phyloP scores from a whole-genome alignment of 2,329 filamentous ascomycete genomes.

The Penicillium sp. region DNA sequence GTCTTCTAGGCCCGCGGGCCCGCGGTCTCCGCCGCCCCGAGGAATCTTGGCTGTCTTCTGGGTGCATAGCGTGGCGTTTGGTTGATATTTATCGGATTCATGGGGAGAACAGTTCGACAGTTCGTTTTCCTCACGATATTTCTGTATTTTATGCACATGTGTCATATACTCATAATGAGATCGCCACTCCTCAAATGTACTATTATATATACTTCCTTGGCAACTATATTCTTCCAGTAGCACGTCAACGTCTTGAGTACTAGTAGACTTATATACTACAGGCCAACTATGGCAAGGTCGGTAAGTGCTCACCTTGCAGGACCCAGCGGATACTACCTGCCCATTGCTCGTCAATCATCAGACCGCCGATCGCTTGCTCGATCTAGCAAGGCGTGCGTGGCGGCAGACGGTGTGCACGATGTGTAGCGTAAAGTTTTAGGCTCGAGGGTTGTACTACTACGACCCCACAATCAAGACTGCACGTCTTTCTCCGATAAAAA shows the following conservation, averaged over 20 bases:
- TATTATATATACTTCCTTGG: slow-evolving; percentile 20
- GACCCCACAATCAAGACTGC: slow-evolving; percentile 6
- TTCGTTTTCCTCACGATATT: slow-evolving; percentile 52
- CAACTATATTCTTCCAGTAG: too few relatives aligned
- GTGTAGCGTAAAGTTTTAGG: slow-evolving; percentile 4
- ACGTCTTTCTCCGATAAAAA: not conserved
- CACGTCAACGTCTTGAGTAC: too few relatives aligned
- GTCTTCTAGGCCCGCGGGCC: not conserved
- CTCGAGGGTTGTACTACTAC: not conserved
- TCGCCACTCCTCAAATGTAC: slow-evolving; percentile 64
- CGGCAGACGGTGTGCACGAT: not conserved
- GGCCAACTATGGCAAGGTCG: too few relatives aligned
- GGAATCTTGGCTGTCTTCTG: slow-evolving; percentile 31
- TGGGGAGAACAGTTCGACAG: slow-evolving; percentile 18
- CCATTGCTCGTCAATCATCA: not conserved
- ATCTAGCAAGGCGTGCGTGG: slow-evolving; percentile 4
- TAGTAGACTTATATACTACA: too few relatives aligned
- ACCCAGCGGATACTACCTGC: not conserved
- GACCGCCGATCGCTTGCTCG: slow-evolving; percentile 12
- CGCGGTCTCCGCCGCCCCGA: slow-evolving; percentile 7
- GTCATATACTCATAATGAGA: slow-evolving; percentile 54
- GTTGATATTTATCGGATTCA: slow-evolving; percentile 33
- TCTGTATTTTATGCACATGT: slow-evolving; percentile 67
- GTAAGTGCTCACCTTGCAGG: too few relatives aligned
- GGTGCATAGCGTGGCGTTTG: slow-evolving; percentile 49